Percentiles rank a stretch among this genome's conserved stretches.
phyloP scores from a whole-genome alignment of 169 alveolate genomes.

The Plasmodium vivax region DNA sequence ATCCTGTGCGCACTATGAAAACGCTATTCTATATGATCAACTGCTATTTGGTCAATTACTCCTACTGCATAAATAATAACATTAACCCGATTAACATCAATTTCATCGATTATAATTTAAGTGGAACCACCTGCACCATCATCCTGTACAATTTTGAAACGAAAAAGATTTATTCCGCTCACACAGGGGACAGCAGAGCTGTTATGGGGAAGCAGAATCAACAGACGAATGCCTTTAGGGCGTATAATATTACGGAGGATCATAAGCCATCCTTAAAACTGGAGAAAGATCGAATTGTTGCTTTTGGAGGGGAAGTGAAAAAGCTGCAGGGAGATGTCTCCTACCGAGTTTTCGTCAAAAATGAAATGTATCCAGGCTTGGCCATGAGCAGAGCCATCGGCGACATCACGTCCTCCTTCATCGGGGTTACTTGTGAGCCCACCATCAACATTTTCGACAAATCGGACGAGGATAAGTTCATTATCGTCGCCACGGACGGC shows the following conservation, averaged over 20 bases:
- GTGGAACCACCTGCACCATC: constrained; percentile 86
- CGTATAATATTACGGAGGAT: constrained; percentile 85
- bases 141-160: constrained; percentile 75
- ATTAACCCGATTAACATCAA: constrained; percentile 79
- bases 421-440: constrained; percentile 92
- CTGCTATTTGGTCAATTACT: constrained; percentile 77
- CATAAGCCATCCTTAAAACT: constrained; percentile 87
- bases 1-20: constrained; percentile 64
- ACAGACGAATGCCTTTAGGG: constrained; percentile 72
- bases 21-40: constrained; percentile 73
- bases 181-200: constrained; percentile 87
- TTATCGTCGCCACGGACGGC: constrained; percentile 84
- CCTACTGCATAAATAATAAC: constrained; percentile 79
- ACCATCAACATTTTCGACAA: constrained; percentile 79
- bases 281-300: constrained; percentile 87
- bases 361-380: constrained; percentile 88
- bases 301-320: constrained; percentile 90
- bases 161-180: constrained; percentile 80
- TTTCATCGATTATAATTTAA: constrained; percentile 83
- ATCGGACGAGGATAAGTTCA: constrained; percentile 74
- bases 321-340: constrained; percentile 88
- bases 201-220: constrained; percentile 81
- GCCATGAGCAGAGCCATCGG: constrained; percentile 94
- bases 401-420: constrained; percentile 88
- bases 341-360: constrained; percentile 87